Conservation (phyloP, 495 filamentous ascomycete genomes). For the Lasiosphaeria hispida region DNA sequence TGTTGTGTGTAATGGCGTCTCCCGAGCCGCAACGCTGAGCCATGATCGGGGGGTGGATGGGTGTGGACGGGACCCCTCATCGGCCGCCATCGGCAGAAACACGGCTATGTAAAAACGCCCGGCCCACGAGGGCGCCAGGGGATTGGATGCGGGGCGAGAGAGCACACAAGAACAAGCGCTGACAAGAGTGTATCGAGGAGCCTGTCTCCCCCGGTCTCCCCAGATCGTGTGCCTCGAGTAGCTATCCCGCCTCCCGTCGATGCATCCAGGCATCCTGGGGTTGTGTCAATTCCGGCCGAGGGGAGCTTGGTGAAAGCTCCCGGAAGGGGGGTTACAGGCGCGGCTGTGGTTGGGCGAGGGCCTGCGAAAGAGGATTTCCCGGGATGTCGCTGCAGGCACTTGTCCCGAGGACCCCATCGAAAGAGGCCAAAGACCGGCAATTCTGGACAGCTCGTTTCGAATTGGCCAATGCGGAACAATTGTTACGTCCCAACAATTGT, state of each 20-base stretch:
- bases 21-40: not conserved
- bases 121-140: slow-evolving; percentile 3
- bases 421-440: slow-evolving; percentile 1
- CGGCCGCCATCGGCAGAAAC: slow-evolving; percentile 28
- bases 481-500: too few species aligned
- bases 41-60: not conserved
- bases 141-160: not conserved
- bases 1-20: slow-evolving; percentile 5
- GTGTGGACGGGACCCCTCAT: slow-evolving; percentile 20
- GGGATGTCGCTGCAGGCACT: slow-evolving; percentile 18
- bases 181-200: slow-evolving; percentile 22
- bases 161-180: too few species aligned
- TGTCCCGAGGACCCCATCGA: slow-evolving; percentile 13
- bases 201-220: not conserved
- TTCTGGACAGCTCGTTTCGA: not conserved
- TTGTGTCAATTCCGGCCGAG: slow-evolving; percentile 7
- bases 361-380: slow-evolving; percentile 30
- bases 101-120: slow-evolving; percentile 21
- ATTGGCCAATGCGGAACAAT: too few species aligned
- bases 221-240: not conserved
- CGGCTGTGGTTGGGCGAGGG: slow-evolving; percentile 3
- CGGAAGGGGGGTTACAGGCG: not conserved
- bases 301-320: not conserved
- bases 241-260: not conserved
- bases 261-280: not conserved